These are phyloP conservation scores for Dentipellis fragilis DNA, from an alignment of 768 basidiomycete species.

Conservation along the genomic window DNA sequence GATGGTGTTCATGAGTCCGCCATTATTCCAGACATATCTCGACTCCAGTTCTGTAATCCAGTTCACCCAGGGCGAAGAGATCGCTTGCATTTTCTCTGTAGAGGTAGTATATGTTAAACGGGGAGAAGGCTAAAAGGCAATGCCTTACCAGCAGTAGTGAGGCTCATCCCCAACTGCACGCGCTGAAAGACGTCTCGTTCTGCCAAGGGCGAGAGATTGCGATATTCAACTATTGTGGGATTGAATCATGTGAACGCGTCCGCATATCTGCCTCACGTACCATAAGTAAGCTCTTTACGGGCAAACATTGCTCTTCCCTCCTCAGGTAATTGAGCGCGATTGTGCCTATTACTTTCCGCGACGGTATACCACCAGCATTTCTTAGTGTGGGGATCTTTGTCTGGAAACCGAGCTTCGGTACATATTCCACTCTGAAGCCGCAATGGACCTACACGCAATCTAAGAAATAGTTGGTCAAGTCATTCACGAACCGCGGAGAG, in stretches of 20 bases:
- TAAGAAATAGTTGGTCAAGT: constrained; percentile 13
- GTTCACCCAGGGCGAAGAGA: constrained; percentile 57
- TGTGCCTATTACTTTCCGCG: constrained; percentile 32
- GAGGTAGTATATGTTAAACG: background rate
- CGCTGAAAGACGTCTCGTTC: constrained; percentile 79
- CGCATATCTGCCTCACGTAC: constrained; percentile 23
- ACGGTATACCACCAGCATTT: constrained; percentile 54
- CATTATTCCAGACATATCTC: constrained; percentile 45
- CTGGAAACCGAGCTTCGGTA: constrained; percentile 23
- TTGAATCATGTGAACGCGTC: background rate
- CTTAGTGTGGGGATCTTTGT: constrained; percentile 45
- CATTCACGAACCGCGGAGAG: background rate
- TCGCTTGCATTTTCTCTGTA: constrained; percentile 70
- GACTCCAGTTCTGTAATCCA: constrained; percentile 55
- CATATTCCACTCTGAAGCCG: constrained; percentile 14
- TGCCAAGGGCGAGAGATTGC: constrained; percentile 35
- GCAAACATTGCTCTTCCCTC: constrained; percentile 39
- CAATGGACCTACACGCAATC: constrained; percentile 41
- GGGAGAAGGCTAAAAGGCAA: background rate
- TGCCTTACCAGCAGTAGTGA: constrained; percentile 56
- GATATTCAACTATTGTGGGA: constrained; percentile 52
- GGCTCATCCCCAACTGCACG: constrained; percentile 68
- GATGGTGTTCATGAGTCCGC: constrained; percentile 46
- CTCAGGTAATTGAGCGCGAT: constrained; percentile 44
- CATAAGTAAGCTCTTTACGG: constrained; percentile 50